Base-by-base conservation (phyloP, 1,284 basidiomycete genomes). In the Rhizoctonia solani region DNA sequence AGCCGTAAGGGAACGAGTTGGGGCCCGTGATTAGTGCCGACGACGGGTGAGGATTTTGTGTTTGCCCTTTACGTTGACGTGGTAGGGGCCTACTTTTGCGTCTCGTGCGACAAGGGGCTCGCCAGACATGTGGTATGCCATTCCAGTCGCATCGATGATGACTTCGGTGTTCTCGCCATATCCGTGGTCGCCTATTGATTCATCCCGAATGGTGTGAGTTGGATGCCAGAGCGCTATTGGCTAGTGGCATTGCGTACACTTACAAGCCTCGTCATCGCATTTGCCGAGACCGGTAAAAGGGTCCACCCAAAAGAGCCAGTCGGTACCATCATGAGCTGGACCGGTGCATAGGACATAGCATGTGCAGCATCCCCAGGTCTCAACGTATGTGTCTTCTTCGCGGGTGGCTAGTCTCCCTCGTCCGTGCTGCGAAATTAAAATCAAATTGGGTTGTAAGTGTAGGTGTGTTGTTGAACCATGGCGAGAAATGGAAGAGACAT, bases 241-340 rank as follows among this genome's bases (percentile, higher is more conserved):
- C 37, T n/a, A 41, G 19, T 21, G 32, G 19, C 11, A 1, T 47
- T 42, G 59, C 49, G 59, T 65, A 65, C 59, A 65, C 59, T 65
- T 39, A 65, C 59, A 65, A 27, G 49, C 47, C 49, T 65, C 37
- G 49, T 65, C 59, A 49, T 65, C 59, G 59, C 59, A 65, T 29
- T 53, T 34, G 32, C 59, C 59, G 19, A 65, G 47, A 23, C 59
- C 59, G 27, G 49, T 53, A 41, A 52, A 52, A 1, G 59, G 59
- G 49, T 65, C 59, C 14, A 65, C 59, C 59, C 59, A 65, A 25
- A 65, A 53, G 49, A 65, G 47, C 59, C 59, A 65, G 49, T 53
- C 59, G 19, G 34, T 34, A 37, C 59, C 59, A 21, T 53, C 37
- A 37, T 65, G 59, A 34, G 53, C 49, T 23, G 59, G 47, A 27